Evolutionary conservation across 2,329 filamentous ascomycete species (phyloP).

Genomic region (Lachnellula suecica): DNA sequence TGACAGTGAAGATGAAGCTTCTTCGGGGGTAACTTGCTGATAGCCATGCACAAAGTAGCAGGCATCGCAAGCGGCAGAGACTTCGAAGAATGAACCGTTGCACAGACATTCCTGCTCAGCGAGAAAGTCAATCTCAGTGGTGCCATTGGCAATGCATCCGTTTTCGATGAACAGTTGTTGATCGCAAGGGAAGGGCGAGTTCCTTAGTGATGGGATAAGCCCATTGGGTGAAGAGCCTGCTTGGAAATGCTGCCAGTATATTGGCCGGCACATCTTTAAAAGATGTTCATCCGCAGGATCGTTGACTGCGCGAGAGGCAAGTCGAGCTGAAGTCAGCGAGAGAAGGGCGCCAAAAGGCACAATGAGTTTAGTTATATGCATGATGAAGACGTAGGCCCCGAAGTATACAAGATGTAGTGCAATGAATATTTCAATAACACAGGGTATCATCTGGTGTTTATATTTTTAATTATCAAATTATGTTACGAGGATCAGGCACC

Average conservation of each 20-base stretch:
- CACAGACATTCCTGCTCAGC: conserved; percentile 41
- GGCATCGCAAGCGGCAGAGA: conserved; percentile 38
- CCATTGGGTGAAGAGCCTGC: neutral
- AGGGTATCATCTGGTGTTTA: too few species aligned
- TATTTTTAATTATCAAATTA: too few species aligned
- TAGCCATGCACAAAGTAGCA: conserved; percentile 42
- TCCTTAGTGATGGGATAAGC: neutral
- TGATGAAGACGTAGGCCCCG: too few species aligned
- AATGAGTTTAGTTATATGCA: too few species aligned
- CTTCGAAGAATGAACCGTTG: conserved; percentile 39
- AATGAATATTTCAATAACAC: too few species aligned
- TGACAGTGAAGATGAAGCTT: conserved; percentile 31
- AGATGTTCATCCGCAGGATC: neutral
- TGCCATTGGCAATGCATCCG: conserved; percentile 35
- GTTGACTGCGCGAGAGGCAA: neutral
- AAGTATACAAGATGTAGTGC: too few species aligned
- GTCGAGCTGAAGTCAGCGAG: neutral
- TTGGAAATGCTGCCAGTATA: neutral
- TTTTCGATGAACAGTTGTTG: conserved; percentile 26
- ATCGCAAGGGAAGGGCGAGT: conserved; percentile 19
- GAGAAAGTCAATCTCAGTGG: conserved; percentile 26
- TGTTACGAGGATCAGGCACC: too few species aligned
- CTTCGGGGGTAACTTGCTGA: conserved; percentile 33
- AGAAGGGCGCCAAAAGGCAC: neutral
- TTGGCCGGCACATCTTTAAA: neutral